Base-by-base conservation (phyloP, 768 basidiomycete species). In the Termitomyces titanicus region DNA sequence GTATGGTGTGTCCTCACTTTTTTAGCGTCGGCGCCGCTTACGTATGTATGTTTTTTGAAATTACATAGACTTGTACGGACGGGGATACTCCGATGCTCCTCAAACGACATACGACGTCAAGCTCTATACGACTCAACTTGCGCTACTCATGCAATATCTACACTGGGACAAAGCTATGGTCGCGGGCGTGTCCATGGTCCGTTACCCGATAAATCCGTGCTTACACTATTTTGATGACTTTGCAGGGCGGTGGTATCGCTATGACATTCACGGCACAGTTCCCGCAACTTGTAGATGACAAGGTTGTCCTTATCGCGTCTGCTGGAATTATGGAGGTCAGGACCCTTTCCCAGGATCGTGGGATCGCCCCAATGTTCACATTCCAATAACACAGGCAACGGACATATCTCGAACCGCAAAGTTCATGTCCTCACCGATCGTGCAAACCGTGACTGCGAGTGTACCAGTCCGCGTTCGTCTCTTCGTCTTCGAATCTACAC, bases 11-110 rank as follows among this genome's bases (percentile, higher is more conserved):
- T 42, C 15, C 17, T 25, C 13, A 13, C 13, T 15, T 25, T 39
- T 17, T 38, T 24, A 54, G 24, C 46, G 25, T 27, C 29, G 24
- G 47, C 17, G 29, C 31, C 24, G 33, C 47, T 53, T 20, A 47
- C 27, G 4, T 29, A 17, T 24, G 8, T 47, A 18, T 12, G 7
- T 40, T 51, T 1, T 20, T 20, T 27, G 18, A 11, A 31, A n/a
- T 15, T 37, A n/a, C n/a, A n/a, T n/a, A 90, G 90, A 93, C 71
- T 74, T 92, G 18, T 91, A 89, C 56, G 91, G 89, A 12, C 80
- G 90, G 37, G 90, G 90, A 5, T 93, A 92, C 69, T 89, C 89
- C 1, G 89, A 89, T 53, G 89, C 89, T 1, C 90, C 90, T 0
- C 78, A 83, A 20, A 82, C 79, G 15, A 81, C 78, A 3, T 89